Percentiles rank a stretch among this genome's conserved stretches.
Evolutionary conservation across 164 flowering plant species (phyloP).

Genomic region (Malania oleifera): DNA sequence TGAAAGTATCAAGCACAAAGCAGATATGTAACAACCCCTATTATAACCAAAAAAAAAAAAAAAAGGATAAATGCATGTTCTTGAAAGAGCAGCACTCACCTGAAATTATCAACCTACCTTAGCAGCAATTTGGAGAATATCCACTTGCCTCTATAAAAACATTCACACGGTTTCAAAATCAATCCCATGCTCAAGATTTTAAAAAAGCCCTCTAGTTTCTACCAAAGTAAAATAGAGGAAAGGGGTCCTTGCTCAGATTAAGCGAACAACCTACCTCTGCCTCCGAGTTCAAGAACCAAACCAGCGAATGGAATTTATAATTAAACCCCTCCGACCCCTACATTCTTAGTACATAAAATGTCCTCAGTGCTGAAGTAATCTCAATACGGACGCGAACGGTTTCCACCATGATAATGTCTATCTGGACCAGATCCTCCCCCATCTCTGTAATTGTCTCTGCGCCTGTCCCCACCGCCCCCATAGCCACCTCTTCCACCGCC

Average conservation of each 20-base stretch:
- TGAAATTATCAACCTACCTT: conserved; percentile 76
- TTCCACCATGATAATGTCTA: conserved; percentile 75
- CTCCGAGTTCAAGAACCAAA: conserved; percentile 31
- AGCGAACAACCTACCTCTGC: conserved; percentile 45
- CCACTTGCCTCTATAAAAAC: conserved; percentile 90
- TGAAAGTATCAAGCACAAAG: no score
- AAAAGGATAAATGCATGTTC: conserved; percentile 3
- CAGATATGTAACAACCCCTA: no score
- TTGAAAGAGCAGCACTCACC: conserved; percentile 76
- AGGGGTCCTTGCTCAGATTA: conserved; percentile 20
- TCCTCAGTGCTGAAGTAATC: conserved; percentile 14
- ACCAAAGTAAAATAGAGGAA: conserved; percentile 10
- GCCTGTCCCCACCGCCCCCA: conserved; percentile 79
- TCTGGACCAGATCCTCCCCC: conserved; percentile 88
- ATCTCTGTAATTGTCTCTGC: conserved; percentile 81
- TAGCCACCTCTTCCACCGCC: conserved; percentile 88
- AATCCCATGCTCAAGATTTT: conserved; percentile 37
- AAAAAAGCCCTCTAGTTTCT: conserved; percentile 26
- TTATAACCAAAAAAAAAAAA: no score
- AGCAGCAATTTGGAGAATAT: conserved; percentile 79
- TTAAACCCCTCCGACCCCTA: conserved; percentile 18
- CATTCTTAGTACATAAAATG: conserved; percentile 50
- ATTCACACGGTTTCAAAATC: conserved; percentile 50
- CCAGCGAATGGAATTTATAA: conserved; percentile 23
- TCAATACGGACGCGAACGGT: conserved; percentile 89